Conservation (phyloP, 192 early-diverging fungal genomes). For the Mortierella claussenii region DNA sequence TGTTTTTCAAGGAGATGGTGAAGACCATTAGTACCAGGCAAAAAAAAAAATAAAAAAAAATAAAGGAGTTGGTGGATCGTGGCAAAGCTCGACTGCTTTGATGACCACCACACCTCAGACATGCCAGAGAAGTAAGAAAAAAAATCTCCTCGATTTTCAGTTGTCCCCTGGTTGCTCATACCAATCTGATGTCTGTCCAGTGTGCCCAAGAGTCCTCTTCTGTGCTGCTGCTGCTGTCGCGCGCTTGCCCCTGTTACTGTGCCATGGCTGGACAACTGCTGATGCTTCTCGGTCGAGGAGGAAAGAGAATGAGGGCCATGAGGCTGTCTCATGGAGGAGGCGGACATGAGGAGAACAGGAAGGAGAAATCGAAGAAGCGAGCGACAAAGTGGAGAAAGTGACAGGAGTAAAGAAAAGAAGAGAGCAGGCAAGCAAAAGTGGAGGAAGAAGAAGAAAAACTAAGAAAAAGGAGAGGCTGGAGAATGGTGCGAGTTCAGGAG, state of each 20-base stretch:
- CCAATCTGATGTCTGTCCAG: constrained; percentile 49
- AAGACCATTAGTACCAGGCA: not conserved
- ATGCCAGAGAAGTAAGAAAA: not conserved
- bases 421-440: not conserved
- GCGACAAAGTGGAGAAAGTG: not conserved
- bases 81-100: no score
- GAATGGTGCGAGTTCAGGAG: no score
- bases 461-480: not conserved
- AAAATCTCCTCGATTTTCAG: not conserved
- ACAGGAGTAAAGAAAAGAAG: not conserved
- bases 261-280: not conserved
- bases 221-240: constrained; percentile 24
- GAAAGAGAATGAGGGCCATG: not conserved
- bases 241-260: not conserved
- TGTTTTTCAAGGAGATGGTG: no score
- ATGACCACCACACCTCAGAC: not conserved
- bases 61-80: not conserved
- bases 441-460: not conserved
- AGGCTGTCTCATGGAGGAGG: constrained; percentile 6
- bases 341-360: not conserved
- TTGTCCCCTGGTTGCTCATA: constrained; percentile 14
- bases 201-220: constrained; percentile 34
- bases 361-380: not conserved
- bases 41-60: constrained; percentile 1
- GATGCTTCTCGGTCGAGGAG: not conserved